Base-by-base conservation (phyloP, 192 early-diverging fungal species). In the Coemansia sp. region DNA sequence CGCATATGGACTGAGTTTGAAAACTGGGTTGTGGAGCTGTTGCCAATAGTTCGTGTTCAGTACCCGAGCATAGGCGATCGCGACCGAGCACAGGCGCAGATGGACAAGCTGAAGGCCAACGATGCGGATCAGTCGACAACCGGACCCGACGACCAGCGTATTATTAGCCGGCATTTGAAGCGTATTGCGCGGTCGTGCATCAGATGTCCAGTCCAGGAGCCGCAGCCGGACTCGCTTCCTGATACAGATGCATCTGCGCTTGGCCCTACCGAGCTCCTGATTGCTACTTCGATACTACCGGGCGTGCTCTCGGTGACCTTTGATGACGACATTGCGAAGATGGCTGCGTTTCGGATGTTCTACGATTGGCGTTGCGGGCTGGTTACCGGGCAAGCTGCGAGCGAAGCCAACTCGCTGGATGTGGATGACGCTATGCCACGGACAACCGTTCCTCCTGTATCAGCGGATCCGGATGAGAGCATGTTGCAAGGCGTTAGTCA, bases 1-100 rank as follows among this genome's bases (percentile, higher is more conserved):
- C 66, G 65, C 2, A 8, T 62, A 32, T 65, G 66, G 62, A 42
- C 54, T 2, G 72, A 75, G 54, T 75, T 69, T 47, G 52, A 54
- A 47, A 23, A 46, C 25, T 75, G 72, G 72, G 24, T 52, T 10
- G 16, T 53, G 10, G 31, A 30, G 6, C 18, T 19, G n/a, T 27
- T 28, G 38, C 58, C 45, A 21, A 52, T 27, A 3, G 40, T 60
- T 18, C 32, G 45, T 12, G 58, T 52, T 11, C 31, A 32, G 8
- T 56, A 60, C 54, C 14, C 40, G 4, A 49, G 14, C 22, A 1
- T 7, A 24, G 19, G 2, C 22, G 9, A 28, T 23, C 44, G 58
- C 22, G 35, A 56, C 23, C 16, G 10, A 8, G 66, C 32, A 27
- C 45, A 32, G 21, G 11, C 11, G 12, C 52, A 28, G 28, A 19